Evolutionary conservation across 306 rosid species (phyloP), one percentile per base, ranked within the genome.

Genomic region (Vigna unguiculata): DNA sequence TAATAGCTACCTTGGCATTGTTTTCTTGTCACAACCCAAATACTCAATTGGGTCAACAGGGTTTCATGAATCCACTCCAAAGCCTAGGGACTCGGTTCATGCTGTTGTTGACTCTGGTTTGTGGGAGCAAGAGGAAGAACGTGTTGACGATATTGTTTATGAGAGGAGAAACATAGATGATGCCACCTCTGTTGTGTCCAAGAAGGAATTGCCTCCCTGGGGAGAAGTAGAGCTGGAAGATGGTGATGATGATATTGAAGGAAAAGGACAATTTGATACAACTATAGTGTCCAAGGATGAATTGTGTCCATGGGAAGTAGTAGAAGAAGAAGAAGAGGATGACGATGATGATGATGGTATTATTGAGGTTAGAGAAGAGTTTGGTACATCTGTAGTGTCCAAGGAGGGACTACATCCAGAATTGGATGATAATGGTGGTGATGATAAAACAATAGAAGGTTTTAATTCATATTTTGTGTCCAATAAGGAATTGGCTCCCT

Each of bases 261-360:
- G 40, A 74, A 81, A 77, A 51, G 75, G 58, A 24, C 78, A 67
- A 19, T n/a, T 76, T 69, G 78, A 19, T 65, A 58, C 67, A 82
- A 47, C 82, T 53, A 61, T 78, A 69, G 43, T 79, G 36, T 48
- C 69, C 32, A 88, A 69, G 53, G 75, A 82, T 75, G 62, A 54
- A 51, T 83, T 75, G 68, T 81, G 86, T 79, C 85, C 88, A 1
- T 89, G 84, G 90, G 86, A 87, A 80, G 49, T 67, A 86, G 83
- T 43, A 76, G 72, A 60, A 30, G 82, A 46, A 30, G 64, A 58
- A 15, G 78, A 25, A 9, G 13, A 10, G 3, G 15, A 47, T 22
- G 43, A 9, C 14, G 30, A 3, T 28, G 5, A 0, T 28, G 32
- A 28, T 28, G 52, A 71, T 19, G 86, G 73, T 24, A 71, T 70